These are phyloP conservation scores for Komagataella pastoris DNA, from an alignment of 805 yeast genomes.

Conservation along the genomic window DNA sequence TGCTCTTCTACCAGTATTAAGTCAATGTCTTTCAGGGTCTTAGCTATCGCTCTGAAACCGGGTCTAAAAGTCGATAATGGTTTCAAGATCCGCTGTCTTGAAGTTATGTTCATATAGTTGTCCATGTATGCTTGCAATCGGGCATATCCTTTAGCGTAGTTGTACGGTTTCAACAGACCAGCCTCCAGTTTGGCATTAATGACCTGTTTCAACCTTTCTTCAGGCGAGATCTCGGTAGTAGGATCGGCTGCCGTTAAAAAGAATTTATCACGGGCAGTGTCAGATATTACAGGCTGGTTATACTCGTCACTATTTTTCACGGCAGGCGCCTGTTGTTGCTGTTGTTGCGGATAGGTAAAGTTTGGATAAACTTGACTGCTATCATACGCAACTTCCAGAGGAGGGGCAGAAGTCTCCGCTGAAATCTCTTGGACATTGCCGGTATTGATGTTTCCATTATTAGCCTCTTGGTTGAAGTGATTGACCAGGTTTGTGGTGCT, in stretches of 20 bases:
- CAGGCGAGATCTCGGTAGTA: slow-evolving; percentile 86
- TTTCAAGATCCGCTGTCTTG: slow-evolving; percentile 73
- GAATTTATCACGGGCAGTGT: slow-evolving; percentile 83
- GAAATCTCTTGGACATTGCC: neutral
- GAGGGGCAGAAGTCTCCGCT: neutral
- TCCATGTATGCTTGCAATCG: slow-evolving; percentile 86
- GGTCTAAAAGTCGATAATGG: slow-evolving; percentile 83
- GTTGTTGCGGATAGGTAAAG: neutral
- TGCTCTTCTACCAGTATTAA: slow-evolving; percentile 85
- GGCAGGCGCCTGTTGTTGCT: neutral
- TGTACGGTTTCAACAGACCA: slow-evolving; percentile 82
- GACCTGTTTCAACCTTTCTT: slow-evolving; percentile 83
- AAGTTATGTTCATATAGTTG: slow-evolving; percentile 72
- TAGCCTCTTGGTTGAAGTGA: neutral
- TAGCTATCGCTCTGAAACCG: slow-evolving; percentile 85
- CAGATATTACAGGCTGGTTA: slow-evolving; percentile 28
- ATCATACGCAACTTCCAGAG: neutral
- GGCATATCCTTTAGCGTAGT: slow-evolving; percentile 89
- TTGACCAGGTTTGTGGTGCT: slow-evolving; percentile 7
- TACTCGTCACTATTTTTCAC: neutral
- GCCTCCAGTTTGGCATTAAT: slow-evolving; percentile 92
- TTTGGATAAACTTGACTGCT: neutral
- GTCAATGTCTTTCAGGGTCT: slow-evolving; percentile 82
- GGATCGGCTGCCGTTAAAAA: slow-evolving; percentile 96
- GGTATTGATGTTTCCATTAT: slow-evolving; percentile 1